Evolutionary conservation across 352 stramenopile genomes (phyloP), one percentile per base, ranked within the genome.

Genomic region (Phytophthora rubi): DNA sequence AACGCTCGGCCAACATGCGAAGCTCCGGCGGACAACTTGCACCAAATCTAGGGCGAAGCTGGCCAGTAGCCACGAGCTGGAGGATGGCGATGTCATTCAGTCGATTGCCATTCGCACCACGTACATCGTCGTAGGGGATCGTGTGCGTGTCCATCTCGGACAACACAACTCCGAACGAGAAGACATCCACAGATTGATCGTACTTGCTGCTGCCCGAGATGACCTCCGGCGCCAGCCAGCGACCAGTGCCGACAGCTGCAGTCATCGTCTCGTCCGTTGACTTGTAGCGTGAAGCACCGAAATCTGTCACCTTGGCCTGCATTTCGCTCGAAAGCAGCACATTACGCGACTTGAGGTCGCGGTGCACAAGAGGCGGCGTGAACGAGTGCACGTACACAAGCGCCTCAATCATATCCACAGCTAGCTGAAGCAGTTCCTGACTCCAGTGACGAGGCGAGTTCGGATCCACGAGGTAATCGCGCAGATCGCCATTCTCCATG

Each of bases 361-460:
- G 82, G 42, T 92, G 84, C 6, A 92, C 71, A 0, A 92, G 44
- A 10, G 80, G 70, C 1, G 82, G 82, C 2, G 69, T 69, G 42
- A 90, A 82, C 10, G 80, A 89, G 53, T 92, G 84, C 37, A 87
- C 55, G 53, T 92, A 92, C 26, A 88, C 77, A 0, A 92, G 65
- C 0, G 80, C 84, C 26, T 92, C 81, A 3, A 74, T 76, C 16
- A 89, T 62, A 58, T 88, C 81, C 4, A 75, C 66, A 9, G 81
- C 77, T 16, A 89, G n/a, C 32, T 88, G 74, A 9, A 91, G 39
- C 44, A 89, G 75, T 32, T 89, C 82, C 13, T 75, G 57, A 13
- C 52, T 70, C 77, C 74, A 84, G 15, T 72, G 65, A 30, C 65
- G 61, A 54, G 74, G 68, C 15, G 68, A 72, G 9, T 30, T 71